A percentile compares a stretch with the other conserved stretches of the same genome.
phyloP scores from a whole-genome alignment of 768 basidiomycete species.

The Suillus variegatus region DNA sequence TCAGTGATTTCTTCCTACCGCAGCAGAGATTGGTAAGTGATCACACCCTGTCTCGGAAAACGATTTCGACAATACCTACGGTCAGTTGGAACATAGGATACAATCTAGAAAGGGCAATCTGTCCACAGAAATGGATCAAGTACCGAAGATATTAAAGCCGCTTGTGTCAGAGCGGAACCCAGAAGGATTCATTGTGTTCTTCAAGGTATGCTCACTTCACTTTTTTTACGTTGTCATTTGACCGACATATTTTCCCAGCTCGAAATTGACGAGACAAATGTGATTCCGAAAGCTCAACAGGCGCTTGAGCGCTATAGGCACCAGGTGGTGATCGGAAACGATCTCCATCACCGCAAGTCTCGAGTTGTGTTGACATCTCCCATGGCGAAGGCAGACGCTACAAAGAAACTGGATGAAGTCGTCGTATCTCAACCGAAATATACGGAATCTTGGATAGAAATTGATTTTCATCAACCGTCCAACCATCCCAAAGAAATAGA shows the following conservation, averaged over 20 bases:
- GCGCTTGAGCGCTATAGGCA: slow-evolving; percentile 95
- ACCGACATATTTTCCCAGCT: slow-evolving; percentile 52
- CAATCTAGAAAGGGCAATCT: slow-evolving; percentile 95
- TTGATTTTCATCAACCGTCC: slow-evolving; percentile 43
- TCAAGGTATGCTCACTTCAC: slow-evolving; percentile 66
- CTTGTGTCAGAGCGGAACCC: slow-evolving; percentile 93
- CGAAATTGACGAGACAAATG: slow-evolving; percentile 81
- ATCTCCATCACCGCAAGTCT: slow-evolving; percentile 86
- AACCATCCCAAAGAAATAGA: slow-evolving; percentile 77
- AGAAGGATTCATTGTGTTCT: slow-evolving; percentile 91
- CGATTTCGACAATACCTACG: slow-evolving; percentile 4
- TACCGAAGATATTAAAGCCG: slow-evolving; percentile 92
- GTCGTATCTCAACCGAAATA: slow-evolving; percentile 33
- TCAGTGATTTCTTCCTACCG: slow-evolving; percentile 97
- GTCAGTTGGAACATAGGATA: slow-evolving; percentile 95
- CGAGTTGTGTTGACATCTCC: slow-evolving; percentile 90
- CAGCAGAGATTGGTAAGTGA: slow-evolving; percentile 80
- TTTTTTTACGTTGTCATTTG: background rate
- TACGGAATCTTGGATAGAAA: slow-evolving; percentile 64
- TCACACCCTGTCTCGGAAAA: background rate
- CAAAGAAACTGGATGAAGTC: slow-evolving; percentile 19
- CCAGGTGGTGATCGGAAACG: slow-evolving; percentile 96
- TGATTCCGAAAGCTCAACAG: slow-evolving; percentile 87
- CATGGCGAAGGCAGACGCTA: slow-evolving; percentile 17
- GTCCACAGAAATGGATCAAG: slow-evolving; percentile 97